phyloP scores from a whole-genome alignment of 257 asterid genomes.

The Nicotiana noctiflora region DNA sequence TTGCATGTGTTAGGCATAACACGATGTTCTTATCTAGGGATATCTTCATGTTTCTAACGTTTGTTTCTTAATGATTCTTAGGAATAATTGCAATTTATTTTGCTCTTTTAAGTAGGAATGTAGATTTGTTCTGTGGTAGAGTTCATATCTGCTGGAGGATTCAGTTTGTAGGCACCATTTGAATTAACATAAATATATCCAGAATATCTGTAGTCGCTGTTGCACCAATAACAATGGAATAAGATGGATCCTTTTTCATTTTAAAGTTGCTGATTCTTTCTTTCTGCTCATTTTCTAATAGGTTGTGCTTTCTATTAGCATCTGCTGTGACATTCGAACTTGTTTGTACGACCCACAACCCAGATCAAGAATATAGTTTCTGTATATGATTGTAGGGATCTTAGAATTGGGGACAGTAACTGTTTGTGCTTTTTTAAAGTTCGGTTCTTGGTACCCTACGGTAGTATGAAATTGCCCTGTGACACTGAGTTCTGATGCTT shows the following conservation, averaged over 20 bases:
- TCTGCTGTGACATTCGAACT: background rate
- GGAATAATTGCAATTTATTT: background rate
- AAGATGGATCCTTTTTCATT: background rate
- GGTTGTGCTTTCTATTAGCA: background rate
- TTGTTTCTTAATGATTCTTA: background rate
- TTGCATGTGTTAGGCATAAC: background rate
- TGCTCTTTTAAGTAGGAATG: background rate
- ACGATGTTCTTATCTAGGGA: background rate
- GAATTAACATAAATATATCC: background rate
- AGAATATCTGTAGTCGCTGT: background rate
- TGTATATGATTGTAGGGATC: background rate
- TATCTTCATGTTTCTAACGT: background rate
- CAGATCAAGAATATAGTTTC: background rate
- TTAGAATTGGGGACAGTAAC: too few relatives aligned
- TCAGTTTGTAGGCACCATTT: background rate
- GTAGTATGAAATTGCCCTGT: too few relatives aligned
- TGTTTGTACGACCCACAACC: background rate
- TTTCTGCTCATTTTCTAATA: background rate
- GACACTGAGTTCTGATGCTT: background rate
- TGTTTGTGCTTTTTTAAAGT: too few relatives aligned
- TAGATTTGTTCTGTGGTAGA: background rate
- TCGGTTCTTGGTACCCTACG: too few relatives aligned
- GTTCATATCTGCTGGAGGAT: background rate
- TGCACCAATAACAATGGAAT: background rate
- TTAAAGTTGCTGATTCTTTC: background rate